Conservation (phyloP, 2,329 filamentous ascomycete genomes). For the Coniochaeta sp. region DNA sequence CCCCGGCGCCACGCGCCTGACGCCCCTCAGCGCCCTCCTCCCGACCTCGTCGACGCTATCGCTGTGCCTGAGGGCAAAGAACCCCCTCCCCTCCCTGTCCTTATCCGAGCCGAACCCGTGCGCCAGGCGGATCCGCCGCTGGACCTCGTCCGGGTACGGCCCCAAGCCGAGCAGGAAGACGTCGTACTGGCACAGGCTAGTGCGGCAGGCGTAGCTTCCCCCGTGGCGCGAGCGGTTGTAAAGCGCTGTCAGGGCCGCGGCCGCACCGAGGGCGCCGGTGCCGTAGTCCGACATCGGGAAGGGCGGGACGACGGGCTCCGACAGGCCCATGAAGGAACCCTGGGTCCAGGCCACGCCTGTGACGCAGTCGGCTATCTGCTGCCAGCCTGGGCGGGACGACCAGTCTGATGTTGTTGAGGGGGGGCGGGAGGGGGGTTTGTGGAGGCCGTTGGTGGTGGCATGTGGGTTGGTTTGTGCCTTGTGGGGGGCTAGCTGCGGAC, state of each 20-base stretch:
- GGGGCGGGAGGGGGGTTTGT: slow-evolving; percentile 10
- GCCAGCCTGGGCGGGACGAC: slow-evolving; percentile 60
- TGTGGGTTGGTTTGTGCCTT: background rate
- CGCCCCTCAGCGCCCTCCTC: slow-evolving; percentile 45
- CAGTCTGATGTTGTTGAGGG: slow-evolving; percentile 36
- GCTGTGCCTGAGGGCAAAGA: slow-evolving; percentile 49
- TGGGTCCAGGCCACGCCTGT: slow-evolving; percentile 55
- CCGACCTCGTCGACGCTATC: slow-evolving; percentile 61
- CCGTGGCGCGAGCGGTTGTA: slow-evolving; percentile 54
- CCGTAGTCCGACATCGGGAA: slow-evolving; percentile 61
- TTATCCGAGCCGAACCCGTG: slow-evolving; percentile 31
- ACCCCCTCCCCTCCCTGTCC: slow-evolving; percentile 16
- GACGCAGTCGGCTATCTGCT: slow-evolving; percentile 63
- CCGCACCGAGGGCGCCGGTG: slow-evolving; percentile 64
- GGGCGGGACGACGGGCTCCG: slow-evolving; percentile 58
- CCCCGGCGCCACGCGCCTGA: slow-evolving; percentile 44
- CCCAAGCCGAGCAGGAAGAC: slow-evolving; percentile 56
- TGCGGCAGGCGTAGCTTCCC: slow-evolving; percentile 59
- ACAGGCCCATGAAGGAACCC: slow-evolving; percentile 50
- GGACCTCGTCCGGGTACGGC: slow-evolving; percentile 43
- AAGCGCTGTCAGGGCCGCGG: slow-evolving; percentile 57
- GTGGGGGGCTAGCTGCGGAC: slow-evolving; percentile 27
- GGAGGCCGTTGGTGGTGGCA: background rate
- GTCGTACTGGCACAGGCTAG: slow-evolving; percentile 61
- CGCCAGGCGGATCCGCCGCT: slow-evolving; percentile 39